Evolutionary conservation across 768 basidiomycete species (phyloP).

Genomic region (Filobasidium wieringae): DNA sequence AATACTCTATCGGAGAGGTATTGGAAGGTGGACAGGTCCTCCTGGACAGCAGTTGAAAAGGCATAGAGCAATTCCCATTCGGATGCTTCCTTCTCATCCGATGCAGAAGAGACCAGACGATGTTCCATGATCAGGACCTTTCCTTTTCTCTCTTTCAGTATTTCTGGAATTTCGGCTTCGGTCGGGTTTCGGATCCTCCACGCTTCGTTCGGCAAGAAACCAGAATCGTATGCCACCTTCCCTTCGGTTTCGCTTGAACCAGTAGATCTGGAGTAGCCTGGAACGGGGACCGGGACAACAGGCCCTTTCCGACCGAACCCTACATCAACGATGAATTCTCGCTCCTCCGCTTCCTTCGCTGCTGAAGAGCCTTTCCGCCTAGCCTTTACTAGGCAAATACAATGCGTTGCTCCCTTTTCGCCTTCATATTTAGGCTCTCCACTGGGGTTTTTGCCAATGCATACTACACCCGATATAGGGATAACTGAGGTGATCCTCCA

Average conservation of each 20-base stretch:
- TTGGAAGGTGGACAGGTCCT: constrained; percentile 3
- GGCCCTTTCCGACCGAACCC: constrained; percentile 6
- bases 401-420: constrained; percentile 2
- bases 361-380: not conserved
- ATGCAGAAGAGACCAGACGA: not conserved
- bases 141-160: not conserved
- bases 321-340: not conserved
- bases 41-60: not conserved
- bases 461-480: not conserved
- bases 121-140: not conserved
- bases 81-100: not conserved
- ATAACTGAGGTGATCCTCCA: not conserved
- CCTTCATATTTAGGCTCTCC: not conserved
- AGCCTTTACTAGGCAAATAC: not conserved
- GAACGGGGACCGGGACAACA: not conserved
- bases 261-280: no score
- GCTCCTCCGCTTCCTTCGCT: not conserved
- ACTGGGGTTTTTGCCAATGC: not conserved
- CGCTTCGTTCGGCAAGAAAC: not conserved
- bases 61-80: constrained; percentile 5
- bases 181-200: not conserved
- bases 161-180: not conserved
- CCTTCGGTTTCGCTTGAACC: not conserved
- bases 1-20: constrained; percentile 2
- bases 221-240: not conserved